Evolutionary conservation across 768 basidiomycete genomes (phyloP).

Genomic region (Porphyrellus cyaneotinctus): DNA sequence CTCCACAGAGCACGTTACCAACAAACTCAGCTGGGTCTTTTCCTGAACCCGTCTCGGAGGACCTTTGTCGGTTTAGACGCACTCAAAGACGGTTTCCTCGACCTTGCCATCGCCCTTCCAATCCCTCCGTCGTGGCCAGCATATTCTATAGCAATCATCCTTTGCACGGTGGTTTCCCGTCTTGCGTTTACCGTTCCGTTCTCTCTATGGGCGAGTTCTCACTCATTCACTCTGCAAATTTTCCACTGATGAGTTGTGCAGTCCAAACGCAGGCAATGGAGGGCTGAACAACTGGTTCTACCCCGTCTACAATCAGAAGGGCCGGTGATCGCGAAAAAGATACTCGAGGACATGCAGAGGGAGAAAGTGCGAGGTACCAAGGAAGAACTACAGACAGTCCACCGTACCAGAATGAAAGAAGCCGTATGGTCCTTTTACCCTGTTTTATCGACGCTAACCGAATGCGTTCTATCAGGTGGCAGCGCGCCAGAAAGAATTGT

Average conservation of each 20-base stretch:
- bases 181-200: slow-evolving; percentile 60
- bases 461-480: slow-evolving; percentile 40
- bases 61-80: slow-evolving; percentile 24
- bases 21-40: slow-evolving; percentile 2
- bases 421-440: slow-evolving; percentile 35
- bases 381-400: slow-evolving; percentile 44
- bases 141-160: slow-evolving; percentile 72
- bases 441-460: not conserved
- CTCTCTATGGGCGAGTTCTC: slow-evolving; percentile 62
- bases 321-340: slow-evolving; percentile 34
- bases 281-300: slow-evolving; percentile 56
- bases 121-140: slow-evolving; percentile 62
- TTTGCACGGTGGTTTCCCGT: slow-evolving; percentile 60
- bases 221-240: slow-evolving; percentile 1
- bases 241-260: slow-evolving; percentile 27
- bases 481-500: slow-evolving; percentile 54
- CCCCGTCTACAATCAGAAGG: slow-evolving; percentile 53
- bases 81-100: slow-evolving; percentile 65
- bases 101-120: slow-evolving; percentile 72
- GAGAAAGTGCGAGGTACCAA: slow-evolving; percentile 54
- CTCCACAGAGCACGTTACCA: slow-evolving; percentile 7
- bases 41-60: slow-evolving; percentile 12
- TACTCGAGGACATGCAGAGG: slow-evolving; percentile 48
- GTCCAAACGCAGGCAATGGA: slow-evolving; percentile 59
- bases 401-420: slow-evolving; percentile 44